Evolutionary conservation across 1,139 yeast genomes (phyloP), one percentile per base, ranked within the genome.

Genomic region (Geotrichum restrictum): DNA sequence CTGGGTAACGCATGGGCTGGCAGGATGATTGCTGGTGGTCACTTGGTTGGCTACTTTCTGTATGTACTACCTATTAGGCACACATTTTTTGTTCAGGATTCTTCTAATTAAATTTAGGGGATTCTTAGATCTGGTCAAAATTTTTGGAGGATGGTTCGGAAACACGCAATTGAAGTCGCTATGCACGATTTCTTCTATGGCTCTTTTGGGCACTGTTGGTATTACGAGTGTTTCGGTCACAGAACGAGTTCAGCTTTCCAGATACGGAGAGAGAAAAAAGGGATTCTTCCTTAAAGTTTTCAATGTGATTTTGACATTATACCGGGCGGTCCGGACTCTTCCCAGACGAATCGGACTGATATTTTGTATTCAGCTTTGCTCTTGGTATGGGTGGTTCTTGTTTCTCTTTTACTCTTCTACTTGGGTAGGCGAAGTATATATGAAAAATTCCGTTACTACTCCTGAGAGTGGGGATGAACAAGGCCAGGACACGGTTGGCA

Each of bases 1-100:
- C 60, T 67, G 3, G 83, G 85, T 18, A 82, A 82, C 61, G 88
- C 87, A 1, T 82, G 86, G 87, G 88, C 88, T 0, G 85, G 88
- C 2, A 66, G 87, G 46, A 78, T 83, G 76, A 80, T 83, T 54
- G 81, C 83, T 0, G 68, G 70, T 1, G 82, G 83, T 54, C 82
- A 81, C 56, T 72, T 81, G 18, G 57, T 75, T 24, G 83, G 84
- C 1, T 81, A 78, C 60, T 72, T 74, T 59, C 59, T 78, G 53
- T 48, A 40, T 42, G 48, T 27, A 8, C n/a, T 3, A 14, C 31
- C 24, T 13, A 34, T n/a, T 3, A 2, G n/a, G n/a, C n/a, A n/a
- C n/a, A n/a, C n/a, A n/a, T n/a, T n/a, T n/a, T n/a, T n/a, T 34
- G 16, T 31, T 43, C 2, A 43, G 3, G 8, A 5, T 11, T 31